A percentile compares a stretch with the other conserved stretches of the same genome.
Evolutionary conservation across 139 green algal species (phyloP).

Genomic region (Volvox reticuliferus): DNA sequence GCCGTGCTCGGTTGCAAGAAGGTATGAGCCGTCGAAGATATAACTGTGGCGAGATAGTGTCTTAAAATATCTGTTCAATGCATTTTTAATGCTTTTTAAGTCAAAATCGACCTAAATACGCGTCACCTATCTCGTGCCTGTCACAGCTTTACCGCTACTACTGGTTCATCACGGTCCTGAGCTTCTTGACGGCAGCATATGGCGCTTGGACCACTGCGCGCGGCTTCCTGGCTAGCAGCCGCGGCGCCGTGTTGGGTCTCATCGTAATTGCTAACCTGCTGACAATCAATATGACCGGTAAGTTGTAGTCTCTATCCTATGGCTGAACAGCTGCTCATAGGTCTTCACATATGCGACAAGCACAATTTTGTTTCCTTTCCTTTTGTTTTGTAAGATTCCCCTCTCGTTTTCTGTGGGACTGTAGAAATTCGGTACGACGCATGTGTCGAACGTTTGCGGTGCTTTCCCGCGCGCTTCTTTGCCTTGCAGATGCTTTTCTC

Average conservation of each 20-base stretch:
- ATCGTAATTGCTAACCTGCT: slow-evolving; percentile 16
- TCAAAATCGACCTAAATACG: background rate
- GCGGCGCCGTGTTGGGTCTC: background rate
- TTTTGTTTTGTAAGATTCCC: too few species aligned
- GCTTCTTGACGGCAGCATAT: background rate
- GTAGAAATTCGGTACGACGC: too few species aligned
- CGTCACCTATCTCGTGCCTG: background rate
- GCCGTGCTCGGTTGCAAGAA: slow-evolving; percentile 29
- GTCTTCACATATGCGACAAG: too few species aligned
- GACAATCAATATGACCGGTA: slow-evolving; percentile 40
- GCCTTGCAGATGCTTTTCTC: slow-evolving; percentile 6
- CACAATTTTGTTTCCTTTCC: too few species aligned
- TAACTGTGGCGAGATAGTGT: too few species aligned
- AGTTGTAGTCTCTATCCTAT: background rate
- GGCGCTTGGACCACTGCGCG: background rate
- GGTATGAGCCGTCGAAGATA: background rate
- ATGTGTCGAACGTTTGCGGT: too few species aligned
- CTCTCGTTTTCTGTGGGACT: too few species aligned
- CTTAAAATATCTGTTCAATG: background rate
- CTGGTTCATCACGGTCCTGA: slow-evolving; percentile 31
- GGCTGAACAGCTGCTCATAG: too few species aligned
- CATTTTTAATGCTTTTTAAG: background rate
- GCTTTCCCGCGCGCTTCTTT: background rate
- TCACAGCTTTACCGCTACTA: slow-evolving; percentile 44
- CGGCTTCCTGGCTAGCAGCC: background rate